Conservation (phyloP, 2,329 filamentous ascomycete species). For the Elsinoe arachidis region DNA sequence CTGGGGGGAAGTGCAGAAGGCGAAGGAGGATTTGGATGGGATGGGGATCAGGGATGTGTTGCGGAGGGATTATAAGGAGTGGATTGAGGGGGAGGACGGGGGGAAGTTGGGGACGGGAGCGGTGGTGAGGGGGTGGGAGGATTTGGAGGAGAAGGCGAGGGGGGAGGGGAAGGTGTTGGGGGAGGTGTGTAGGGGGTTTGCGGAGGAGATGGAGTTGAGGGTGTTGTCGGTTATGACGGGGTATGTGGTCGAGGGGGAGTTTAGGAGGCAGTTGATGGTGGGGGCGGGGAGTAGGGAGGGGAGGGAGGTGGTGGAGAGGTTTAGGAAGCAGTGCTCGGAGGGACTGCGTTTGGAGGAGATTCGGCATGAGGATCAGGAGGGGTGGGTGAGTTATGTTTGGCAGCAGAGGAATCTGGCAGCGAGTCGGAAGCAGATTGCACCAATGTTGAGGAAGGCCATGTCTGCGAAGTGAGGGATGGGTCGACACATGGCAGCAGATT, state of each 20-base stretch:
- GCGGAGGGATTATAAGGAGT: slow-evolving; percentile 79
- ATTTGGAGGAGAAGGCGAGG: slow-evolving; percentile 48
- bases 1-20: slow-evolving; percentile 50
- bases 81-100: slow-evolving; percentile 49
- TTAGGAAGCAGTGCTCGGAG: slow-evolving; percentile 39
- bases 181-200: slow-evolving; percentile 44
- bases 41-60: slow-evolving; percentile 59
- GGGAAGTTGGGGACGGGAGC: slow-evolving; percentile 59
- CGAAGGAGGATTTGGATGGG: slow-evolving; percentile 58
- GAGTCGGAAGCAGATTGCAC: slow-evolving; percentile 56
- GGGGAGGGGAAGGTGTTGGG: slow-evolving; percentile 38
- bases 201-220: slow-evolving; percentile 50
- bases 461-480: not conserved
- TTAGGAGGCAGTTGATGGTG: slow-evolving; percentile 59
- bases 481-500: not conserved
- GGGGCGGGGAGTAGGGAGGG: slow-evolving; percentile 51
- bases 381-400: slow-evolving; percentile 53
- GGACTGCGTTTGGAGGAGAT: slow-evolving; percentile 48
- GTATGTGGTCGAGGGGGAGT: slow-evolving; percentile 44
- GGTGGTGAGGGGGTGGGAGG: slow-evolving; percentile 54
- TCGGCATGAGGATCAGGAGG: slow-evolving; percentile 31
- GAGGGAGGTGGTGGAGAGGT: slow-evolving; percentile 44
- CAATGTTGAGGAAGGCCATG: slow-evolving; percentile 46
- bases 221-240: slow-evolving; percentile 62
- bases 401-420: slow-evolving; percentile 51